Percentiles rank a stretch among this genome's conserved stretches.
Conservation (phyloP, 2,329 filamentous ascomycete genomes). For the Aspergillus hortae region DNA sequence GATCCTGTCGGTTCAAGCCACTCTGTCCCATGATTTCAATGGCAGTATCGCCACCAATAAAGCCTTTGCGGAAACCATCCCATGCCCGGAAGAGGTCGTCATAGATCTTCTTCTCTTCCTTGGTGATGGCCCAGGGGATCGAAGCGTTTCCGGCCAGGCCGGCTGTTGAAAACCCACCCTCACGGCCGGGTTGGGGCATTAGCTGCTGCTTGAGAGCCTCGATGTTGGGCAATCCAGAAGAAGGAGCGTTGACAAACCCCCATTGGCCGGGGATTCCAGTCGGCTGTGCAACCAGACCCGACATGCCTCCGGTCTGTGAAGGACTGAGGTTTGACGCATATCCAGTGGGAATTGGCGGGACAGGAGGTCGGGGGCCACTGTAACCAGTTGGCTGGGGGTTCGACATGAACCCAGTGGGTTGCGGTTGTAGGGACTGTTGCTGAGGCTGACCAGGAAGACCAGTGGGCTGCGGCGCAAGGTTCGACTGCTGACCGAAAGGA, state of each 20-base stretch:
- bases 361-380: conserved; percentile 72
- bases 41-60: conserved; percentile 84
- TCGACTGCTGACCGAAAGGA: conserved; percentile 39
- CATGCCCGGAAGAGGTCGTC: conserved; percentile 92
- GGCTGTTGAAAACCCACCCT: conserved; percentile 78
- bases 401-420: conserved; percentile 67
- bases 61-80: conserved; percentile 92
- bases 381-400: conserved; percentile 77
- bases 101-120: conserved; percentile 96
- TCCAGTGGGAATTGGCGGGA: conserved; percentile 75
- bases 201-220: conserved; percentile 88
- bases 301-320: conserved; percentile 65
- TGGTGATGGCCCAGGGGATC: conserved; percentile 97
- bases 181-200: conserved; percentile 94
- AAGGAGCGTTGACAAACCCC: conserved; percentile 95
- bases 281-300: conserved; percentile 80
- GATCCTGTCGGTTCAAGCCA: conserved; percentile 81
- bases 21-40: conserved; percentile 98
- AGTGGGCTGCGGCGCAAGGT: conserved; percentile 35
- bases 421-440: conserved; percentile 57
- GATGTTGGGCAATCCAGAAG: conserved; percentile 86
- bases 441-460: conserved; percentile 48
- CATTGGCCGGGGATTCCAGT: conserved; percentile 92
- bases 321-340: conserved; percentile 62
- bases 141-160: conserved; percentile 90